phyloP scores from a whole-genome alignment of 1,139 yeast species.

The Sugiyamaella castrensis region DNA sequence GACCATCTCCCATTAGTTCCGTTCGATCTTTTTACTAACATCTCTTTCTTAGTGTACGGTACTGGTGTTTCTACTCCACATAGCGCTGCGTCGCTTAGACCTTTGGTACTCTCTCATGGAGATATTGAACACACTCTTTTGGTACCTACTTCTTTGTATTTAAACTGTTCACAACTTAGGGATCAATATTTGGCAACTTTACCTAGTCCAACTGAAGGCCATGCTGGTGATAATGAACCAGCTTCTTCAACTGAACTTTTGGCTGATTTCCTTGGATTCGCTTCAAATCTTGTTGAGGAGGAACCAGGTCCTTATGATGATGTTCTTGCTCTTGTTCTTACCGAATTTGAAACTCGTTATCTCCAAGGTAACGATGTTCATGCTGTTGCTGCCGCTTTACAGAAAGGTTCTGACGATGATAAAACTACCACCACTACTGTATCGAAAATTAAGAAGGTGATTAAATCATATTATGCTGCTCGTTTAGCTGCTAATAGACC shows the following conservation, averaged over 20 bases:
- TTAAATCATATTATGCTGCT: conserved; percentile 66
- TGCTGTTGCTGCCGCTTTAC: conserved; percentile 73
- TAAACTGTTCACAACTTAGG: conserved; percentile 80
- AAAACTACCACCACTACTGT: conserved; percentile 58
- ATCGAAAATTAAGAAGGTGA: conserved; percentile 65
- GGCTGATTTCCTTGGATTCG: conserved; percentile 79
- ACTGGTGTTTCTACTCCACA: conserved; percentile 46
- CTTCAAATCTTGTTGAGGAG: conserved; percentile 55
- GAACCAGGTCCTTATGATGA: conserved; percentile 61
- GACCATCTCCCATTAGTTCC: too few species aligned
- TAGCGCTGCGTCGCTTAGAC: conserved; percentile 56
- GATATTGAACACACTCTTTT: conserved; percentile 81
- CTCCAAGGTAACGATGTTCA: conserved; percentile 80
- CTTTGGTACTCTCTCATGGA: conserved; percentile 81
- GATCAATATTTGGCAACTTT: conserved; percentile 78
- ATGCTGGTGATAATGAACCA: conserved; percentile 86
- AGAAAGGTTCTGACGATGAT: conserved; percentile 37
- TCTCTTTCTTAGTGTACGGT: conserved; percentile 19
- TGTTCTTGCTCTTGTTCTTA: conserved; percentile 64
- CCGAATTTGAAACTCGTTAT: conserved; percentile 81
- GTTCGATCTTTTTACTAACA: conserved; percentile 5
- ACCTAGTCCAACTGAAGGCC: conserved; percentile 76
- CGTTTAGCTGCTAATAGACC: conserved; percentile 50
- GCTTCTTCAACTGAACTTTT: conserved; percentile 82
- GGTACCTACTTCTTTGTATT: conserved; percentile 78